Conservation (phyloP, 768 basidiomycete genomes). For the Xerocomus brunneocitrinus region DNA sequence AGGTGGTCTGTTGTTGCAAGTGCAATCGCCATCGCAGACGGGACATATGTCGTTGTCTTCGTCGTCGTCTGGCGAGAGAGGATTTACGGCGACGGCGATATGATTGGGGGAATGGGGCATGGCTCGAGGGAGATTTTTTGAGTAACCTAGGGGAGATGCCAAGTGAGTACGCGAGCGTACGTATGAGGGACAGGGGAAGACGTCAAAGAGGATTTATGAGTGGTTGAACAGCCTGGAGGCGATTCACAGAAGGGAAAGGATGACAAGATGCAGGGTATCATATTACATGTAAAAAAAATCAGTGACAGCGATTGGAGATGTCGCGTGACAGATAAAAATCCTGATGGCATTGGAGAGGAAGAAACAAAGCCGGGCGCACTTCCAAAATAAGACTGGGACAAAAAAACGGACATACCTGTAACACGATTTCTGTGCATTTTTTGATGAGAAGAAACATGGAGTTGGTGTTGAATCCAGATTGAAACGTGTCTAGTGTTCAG, state of each 20-base stretch:
- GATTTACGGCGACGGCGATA: conserved; percentile 48
- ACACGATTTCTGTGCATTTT: conserved; percentile 38
- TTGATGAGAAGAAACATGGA: conserved; percentile 33
- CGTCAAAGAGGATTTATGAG: conserved; percentile 17
- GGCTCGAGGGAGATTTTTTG: conserved; percentile 51
- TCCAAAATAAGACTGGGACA: conserved; percentile 22
- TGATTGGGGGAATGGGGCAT: conserved; percentile 68
- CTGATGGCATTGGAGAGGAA: conserved; percentile 22
- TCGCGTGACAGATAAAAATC: conserved; percentile 36
- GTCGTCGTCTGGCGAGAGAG: conserved; percentile 47
- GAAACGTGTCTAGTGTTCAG: conserved; percentile 19
- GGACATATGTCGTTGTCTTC: conserved; percentile 87
- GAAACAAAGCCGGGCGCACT: conserved; percentile 14
- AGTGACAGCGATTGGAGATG: conserved; percentile 27
- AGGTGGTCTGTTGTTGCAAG: conserved; percentile 53
- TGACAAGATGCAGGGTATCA: conserved; percentile 21
- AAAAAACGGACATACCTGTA: conserved; percentile 27
- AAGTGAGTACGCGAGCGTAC: conserved; percentile 24
- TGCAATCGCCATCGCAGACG: conserved; percentile 88
- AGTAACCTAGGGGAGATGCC: conserved; percentile 28
- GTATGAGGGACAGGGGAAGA: conserved; percentile 12
- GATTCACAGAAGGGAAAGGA: conserved; percentile 22
- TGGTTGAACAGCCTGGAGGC: conserved; percentile 7
- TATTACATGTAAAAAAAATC: conserved; percentile 38
- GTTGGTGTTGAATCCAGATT: conserved; percentile 34